Evolutionary conservation across 805 yeast genomes (phyloP).

Genomic region (Millerago galiae): DNA sequence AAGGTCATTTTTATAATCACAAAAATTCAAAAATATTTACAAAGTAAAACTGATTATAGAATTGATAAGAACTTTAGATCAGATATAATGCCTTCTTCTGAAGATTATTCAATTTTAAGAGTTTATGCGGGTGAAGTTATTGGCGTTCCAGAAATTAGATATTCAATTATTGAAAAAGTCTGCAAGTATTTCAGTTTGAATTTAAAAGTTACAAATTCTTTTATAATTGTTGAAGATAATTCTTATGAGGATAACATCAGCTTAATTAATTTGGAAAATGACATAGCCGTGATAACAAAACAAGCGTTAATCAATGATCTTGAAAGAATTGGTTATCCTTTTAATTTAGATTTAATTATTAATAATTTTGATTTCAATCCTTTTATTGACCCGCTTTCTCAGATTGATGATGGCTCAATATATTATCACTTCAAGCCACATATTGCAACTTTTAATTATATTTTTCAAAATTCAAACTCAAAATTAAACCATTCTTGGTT

Average conservation of each 20-base stretch:
- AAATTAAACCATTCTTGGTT: constrained; percentile 5
- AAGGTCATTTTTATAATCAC: background rate
- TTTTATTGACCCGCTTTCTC: constrained; percentile 1
- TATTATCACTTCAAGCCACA: constrained; percentile 7
- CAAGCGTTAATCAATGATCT: background rate
- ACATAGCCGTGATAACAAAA: background rate
- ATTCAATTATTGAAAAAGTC: constrained; percentile 6
- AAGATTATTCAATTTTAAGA: constrained; percentile 7
- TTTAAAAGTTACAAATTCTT: constrained; percentile 2
- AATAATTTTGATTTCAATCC: constrained; percentile 1
- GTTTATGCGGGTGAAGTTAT: constrained; percentile 8
- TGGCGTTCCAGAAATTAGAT: constrained; percentile 5
- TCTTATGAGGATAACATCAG: constrained; percentile 1
- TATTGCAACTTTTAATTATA: constrained; percentile 1
- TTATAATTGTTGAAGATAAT: constrained; percentile 1
- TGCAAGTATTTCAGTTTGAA: constrained; percentile 1
- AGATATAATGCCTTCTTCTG: constrained; percentile 8
- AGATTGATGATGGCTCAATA: constrained; percentile 7
- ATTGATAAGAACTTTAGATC: constrained; percentile 3
- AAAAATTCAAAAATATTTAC: background rate
- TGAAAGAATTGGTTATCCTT: background rate
- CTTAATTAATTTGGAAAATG: constrained; percentile 3
- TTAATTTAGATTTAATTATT: constrained; percentile 1
- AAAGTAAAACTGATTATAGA: constrained; percentile 3
- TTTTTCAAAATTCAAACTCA: constrained; percentile 1